Conservation (phyloP, 345 rosid genomes). For the Salix viminalis region DNA sequence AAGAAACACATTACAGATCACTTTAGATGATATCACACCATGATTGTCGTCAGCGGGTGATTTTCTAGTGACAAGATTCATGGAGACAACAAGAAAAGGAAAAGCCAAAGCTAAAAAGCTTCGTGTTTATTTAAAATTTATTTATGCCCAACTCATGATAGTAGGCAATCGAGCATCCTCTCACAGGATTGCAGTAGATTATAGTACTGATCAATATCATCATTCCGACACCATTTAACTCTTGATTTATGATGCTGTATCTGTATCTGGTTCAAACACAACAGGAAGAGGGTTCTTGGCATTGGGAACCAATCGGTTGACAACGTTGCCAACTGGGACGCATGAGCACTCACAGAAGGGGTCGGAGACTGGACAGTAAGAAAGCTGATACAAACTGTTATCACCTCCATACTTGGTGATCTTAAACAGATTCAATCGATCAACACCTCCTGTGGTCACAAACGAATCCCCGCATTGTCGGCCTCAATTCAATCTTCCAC, state of each 20-base stretch:
- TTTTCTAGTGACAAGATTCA: too few species aligned
- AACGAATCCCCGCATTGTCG: neutral
- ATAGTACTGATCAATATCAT: neutral
- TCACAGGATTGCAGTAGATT: too few species aligned
- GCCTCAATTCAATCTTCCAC: neutral
- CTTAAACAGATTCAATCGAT: neutral
- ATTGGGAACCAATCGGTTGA: neutral
- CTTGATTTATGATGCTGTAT: neutral
- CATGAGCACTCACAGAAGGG: neutral
- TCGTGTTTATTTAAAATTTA: too few species aligned
- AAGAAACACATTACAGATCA: too few species aligned
- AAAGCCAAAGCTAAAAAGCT: too few species aligned
- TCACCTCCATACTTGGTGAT: neutral
- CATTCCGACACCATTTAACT: neutral
- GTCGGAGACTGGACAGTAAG: neutral
- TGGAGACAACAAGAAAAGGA: too few species aligned
- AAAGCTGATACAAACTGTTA: neutral
- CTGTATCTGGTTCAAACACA: neutral
- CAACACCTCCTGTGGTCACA: neutral
- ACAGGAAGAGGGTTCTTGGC: neutral
- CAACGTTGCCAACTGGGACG: neutral
- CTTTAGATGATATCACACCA: too few species aligned
- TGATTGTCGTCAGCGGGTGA: too few species aligned
- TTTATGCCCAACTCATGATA: too few species aligned
- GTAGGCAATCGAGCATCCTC: too few species aligned